phyloP scores from a whole-genome alignment of 805 yeast genomes.

The Hanseniaspora osmophila region DNA sequence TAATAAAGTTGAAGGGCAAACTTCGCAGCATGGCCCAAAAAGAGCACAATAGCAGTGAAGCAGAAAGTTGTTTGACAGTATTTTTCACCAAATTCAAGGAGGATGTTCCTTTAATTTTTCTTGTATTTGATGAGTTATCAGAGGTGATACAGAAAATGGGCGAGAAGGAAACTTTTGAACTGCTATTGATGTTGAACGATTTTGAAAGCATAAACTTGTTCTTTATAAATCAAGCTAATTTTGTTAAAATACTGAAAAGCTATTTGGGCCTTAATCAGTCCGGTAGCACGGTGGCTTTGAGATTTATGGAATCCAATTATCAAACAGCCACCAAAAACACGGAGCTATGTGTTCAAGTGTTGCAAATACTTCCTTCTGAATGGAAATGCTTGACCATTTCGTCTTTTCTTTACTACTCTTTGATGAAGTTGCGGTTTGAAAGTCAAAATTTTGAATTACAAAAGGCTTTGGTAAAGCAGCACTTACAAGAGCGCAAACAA shows the following conservation, averaged over 20 bases:
- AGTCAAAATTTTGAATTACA: background rate
- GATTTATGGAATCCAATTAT: background rate
- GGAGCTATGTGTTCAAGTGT: background rate
- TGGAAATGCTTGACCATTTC: background rate
- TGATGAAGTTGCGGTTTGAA: background rate
- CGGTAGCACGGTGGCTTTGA: background rate
- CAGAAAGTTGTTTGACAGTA: too few relatives aligned
- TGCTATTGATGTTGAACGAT: slow-evolving; percentile 1
- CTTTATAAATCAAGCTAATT: background rate
- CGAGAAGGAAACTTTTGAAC: background rate
- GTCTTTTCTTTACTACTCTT: background rate
- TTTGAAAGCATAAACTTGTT: background rate
- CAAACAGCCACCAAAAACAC: background rate
- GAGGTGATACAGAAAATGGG: background rate
- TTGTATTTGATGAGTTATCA: background rate
- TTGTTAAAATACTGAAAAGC: background rate
- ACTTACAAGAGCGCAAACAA: background rate
- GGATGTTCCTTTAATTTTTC: background rate
- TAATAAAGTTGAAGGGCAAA: background rate
- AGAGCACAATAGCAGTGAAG: background rate
- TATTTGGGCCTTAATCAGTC: background rate
- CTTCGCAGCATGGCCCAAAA: background rate
- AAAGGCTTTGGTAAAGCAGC: background rate
- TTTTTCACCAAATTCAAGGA: background rate
- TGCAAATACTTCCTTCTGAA: background rate